phyloP scores from a whole-genome alignment of 2,329 filamentous ascomycete species.

The Didymella pomorum region DNA sequence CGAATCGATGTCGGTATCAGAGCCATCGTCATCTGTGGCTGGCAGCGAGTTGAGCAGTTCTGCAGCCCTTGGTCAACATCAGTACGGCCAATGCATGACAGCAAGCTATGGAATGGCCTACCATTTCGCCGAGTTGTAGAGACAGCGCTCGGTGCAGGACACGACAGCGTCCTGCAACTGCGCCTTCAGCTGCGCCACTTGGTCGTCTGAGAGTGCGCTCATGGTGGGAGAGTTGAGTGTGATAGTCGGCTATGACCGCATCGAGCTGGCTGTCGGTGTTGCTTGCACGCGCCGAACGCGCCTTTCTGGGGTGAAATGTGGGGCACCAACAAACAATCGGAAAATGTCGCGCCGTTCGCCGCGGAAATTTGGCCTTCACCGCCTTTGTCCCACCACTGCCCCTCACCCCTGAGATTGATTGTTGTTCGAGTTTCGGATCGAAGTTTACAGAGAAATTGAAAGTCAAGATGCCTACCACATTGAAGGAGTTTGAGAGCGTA shows the following conservation, averaged over 20 bases:
- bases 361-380: constrained; percentile 31
- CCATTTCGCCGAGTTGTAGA: constrained; percentile 98
- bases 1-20: constrained; percentile 66
- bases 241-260: constrained; percentile 21
- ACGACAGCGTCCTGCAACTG: constrained; percentile 85
- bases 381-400: constrained; percentile 22
- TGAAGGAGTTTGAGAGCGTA: constrained; percentile 87
- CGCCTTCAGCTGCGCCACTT: constrained; percentile 68
- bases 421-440: constrained; percentile 3
- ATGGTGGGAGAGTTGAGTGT: constrained; percentile 26
- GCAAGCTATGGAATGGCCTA: constrained; percentile 49
- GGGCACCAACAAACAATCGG: constrained; percentile 34
- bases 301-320: constrained; percentile 26
- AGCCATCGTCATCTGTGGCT: constrained; percentile 59
- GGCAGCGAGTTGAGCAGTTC: constrained; percentile 89
- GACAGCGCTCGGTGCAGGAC: constrained; percentile 90
- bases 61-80: constrained; percentile 74
- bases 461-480: constrained; percentile 71
- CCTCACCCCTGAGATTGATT: constrained; percentile 21
- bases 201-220: constrained; percentile 50
- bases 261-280: constrained; percentile 16
- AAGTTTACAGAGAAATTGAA: neutral
- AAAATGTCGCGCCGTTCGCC: constrained; percentile 26
- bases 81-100: constrained; percentile 22
- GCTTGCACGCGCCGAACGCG: constrained; percentile 32